Evolutionary conservation across 2,329 filamentous ascomycete species (phyloP).

Genomic region (Apiospora marii): DNA sequence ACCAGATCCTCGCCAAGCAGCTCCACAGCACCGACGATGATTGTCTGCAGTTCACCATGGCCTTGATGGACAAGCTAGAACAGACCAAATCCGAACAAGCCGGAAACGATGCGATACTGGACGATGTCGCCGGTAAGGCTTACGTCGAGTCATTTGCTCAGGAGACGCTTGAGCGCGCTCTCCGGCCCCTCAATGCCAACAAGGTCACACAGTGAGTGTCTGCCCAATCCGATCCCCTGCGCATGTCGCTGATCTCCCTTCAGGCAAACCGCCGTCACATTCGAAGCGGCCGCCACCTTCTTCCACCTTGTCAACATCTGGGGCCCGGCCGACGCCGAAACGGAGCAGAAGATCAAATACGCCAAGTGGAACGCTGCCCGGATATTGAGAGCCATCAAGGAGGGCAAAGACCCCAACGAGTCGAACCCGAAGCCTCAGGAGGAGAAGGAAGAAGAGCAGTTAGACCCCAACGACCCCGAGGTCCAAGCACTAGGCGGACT

Average conservation of each 20-base stretch:
- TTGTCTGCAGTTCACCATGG: constrained; percentile 80
- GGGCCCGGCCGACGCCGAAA: constrained; percentile 77
- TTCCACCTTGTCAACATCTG: constrained; percentile 88
- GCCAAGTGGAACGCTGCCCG: constrained; percentile 95
- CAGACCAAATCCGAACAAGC: constrained; percentile 77
- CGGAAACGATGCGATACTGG: constrained; percentile 82
- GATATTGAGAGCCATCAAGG: constrained; percentile 89
- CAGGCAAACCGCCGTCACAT: constrained; percentile 92
- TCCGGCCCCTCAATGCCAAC: constrained; percentile 81
- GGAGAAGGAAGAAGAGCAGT: constrained; percentile 49
- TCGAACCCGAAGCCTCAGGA: constrained; percentile 78
- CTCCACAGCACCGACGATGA: constrained; percentile 83
- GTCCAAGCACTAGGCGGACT: constrained; percentile 55
- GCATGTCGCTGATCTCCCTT: neutral
- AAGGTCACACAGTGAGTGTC: constrained; percentile 76
- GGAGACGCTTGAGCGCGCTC: constrained; percentile 85
- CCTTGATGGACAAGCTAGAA: constrained; percentile 91
- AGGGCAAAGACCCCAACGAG: constrained; percentile 89
- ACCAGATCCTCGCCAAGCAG: constrained; percentile 84
- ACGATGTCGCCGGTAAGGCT: constrained; percentile 86
- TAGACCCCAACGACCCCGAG: constrained; percentile 72
- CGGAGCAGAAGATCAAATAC: constrained; percentile 88
- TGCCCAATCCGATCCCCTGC: neutral
- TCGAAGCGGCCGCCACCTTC: constrained; percentile 91
- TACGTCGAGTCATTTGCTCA: constrained; percentile 95